Base-by-base conservation (phyloP, 257 asterid species). In the Solanum corneliomulleri region DNA sequence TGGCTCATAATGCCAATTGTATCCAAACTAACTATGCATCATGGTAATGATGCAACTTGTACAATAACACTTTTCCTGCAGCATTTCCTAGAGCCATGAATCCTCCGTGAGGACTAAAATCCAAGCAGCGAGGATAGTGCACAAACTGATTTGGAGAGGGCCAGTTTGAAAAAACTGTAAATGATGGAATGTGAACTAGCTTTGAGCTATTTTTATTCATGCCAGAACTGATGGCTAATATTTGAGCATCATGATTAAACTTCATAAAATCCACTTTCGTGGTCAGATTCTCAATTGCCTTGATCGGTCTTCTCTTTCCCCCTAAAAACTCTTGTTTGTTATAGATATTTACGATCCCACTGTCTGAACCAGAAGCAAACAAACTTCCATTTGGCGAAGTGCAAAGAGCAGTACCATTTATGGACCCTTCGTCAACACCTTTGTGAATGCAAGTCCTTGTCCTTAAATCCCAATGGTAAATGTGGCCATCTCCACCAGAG, bases 321-420 rank as follows among this genome's bases (percentile, higher is more conserved):
- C 97, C 97, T 11, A 94, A 84, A 82, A 95, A 97, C 35, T 95
- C 96, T 2, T 92, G 96, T 31, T 90, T 77, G 37, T 94, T 90
- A 87, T 97, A 97, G 42, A 97, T 71, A 86, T 97, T 97, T 89
- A 96, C 99, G 81, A 94, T 90, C 88, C 99, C 99, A 69, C 93
- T 93, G 84, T 92, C 97, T 27, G 99, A 94, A 88, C 99, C 99
- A 41, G 99, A 96, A n/a, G 99, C 99, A 89, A 97, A 97, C 71
- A 95, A 86, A 84, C 93, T 90, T 20, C 99, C 98, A 29, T 72
- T 64, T 0, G 96, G 94, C 0, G 99, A 90, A 69, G 95, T 89
- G 86, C 95, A 91, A 49, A 96, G 95, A 49, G 98, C 83, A 4
- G 99, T 91, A 41, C 98, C 96, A 12, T 85, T 97, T 83, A 95